Evolutionary conservation across 2,329 filamentous ascomycete species (phyloP).

Genomic region (Aspergillus pseudonomiae): DNA sequence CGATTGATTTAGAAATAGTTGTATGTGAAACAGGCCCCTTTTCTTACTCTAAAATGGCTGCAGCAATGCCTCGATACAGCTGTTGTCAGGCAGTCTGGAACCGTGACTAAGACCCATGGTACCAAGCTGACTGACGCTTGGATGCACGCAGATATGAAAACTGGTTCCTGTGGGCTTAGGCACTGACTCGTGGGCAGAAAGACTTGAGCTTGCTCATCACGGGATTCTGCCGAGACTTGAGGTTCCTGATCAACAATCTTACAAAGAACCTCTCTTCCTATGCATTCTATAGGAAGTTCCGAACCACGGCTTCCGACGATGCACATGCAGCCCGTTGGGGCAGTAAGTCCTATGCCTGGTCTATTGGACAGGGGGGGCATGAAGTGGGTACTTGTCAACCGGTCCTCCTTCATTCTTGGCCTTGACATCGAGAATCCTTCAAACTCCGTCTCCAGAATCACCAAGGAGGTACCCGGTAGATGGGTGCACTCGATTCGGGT

Average conservation of each 20-base stretch:
- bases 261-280: background rate
- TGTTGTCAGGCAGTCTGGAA: slow-evolving; percentile 3
- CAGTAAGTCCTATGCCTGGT: background rate
- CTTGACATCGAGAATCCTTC: background rate
- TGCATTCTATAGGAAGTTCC: background rate
- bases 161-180: background rate
- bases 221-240: slow-evolving; percentile 1
- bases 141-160: slow-evolving; percentile 10
- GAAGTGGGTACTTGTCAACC: slow-evolving; percentile 3
- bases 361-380: background rate
- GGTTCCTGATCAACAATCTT: background rate
- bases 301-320: background rate
- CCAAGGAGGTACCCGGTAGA: background rate
- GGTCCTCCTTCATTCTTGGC: background rate
- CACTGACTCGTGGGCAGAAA: background rate
- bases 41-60: background rate
- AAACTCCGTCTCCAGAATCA: background rate
- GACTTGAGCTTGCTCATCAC: background rate
- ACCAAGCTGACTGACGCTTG: slow-evolving; percentile 7
- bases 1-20: background rate
- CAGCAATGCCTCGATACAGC: background rate
- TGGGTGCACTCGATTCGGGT: background rate
- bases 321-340: slow-evolving; percentile 5
- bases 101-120: background rate
- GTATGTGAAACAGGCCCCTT: slow-evolving; percentile 4